These are phyloP conservation scores for Ophiostoma sp. DNA, from an alignment of 2,329 filamentous ascomycete species.

Conservation along the genomic window DNA sequence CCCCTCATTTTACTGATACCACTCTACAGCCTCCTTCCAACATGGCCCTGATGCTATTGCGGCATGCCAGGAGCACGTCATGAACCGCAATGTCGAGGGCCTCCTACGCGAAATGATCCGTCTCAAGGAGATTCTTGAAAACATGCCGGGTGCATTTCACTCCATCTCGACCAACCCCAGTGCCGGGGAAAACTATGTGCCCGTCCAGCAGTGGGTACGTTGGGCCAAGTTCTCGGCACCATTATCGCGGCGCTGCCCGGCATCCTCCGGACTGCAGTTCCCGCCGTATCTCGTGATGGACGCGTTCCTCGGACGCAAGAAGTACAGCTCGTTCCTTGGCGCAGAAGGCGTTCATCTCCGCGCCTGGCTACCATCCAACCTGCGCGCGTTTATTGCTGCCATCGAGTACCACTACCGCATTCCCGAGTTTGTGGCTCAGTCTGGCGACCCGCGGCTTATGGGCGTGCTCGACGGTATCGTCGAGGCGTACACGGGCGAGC, in stretches of 20 bases:
- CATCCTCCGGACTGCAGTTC: slow-evolving; percentile 48
- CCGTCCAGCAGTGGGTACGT: slow-evolving; percentile 44
- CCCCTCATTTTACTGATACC: neutral
- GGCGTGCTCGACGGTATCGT: slow-evolving; percentile 51
- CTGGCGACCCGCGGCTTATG: slow-evolving; percentile 45
- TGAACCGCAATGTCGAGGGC: slow-evolving; percentile 47
- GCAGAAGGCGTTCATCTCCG: slow-evolving; percentile 48
- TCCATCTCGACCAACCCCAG: slow-evolving; percentile 49
- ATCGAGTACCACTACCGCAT: slow-evolving; percentile 51
- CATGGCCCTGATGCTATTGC: slow-evolving; percentile 48
- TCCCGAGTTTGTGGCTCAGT: slow-evolving; percentile 48
- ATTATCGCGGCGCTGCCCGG: slow-evolving; percentile 46
- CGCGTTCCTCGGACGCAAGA: slow-evolving; percentile 48
- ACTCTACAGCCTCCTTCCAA: slow-evolving; percentile 41
- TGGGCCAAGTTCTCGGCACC: slow-evolving; percentile 37
- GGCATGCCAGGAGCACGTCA: slow-evolving; percentile 49
- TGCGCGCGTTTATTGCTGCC: slow-evolving; percentile 50
- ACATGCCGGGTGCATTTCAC: slow-evolving; percentile 50
- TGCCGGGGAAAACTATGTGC: slow-evolving; percentile 47
- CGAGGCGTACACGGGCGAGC: slow-evolving; percentile 50
- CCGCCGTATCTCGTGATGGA: slow-evolving; percentile 51
- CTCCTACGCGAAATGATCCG: slow-evolving; percentile 46
- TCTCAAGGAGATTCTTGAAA: slow-evolving; percentile 48
- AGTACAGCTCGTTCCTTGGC: slow-evolving; percentile 48
- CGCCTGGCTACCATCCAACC: slow-evolving; percentile 50